These are phyloP conservation scores for Cerioporus squamosus DNA, from an alignment of 1,284 basidiomycete genomes.

Conservation along the genomic window DNA sequence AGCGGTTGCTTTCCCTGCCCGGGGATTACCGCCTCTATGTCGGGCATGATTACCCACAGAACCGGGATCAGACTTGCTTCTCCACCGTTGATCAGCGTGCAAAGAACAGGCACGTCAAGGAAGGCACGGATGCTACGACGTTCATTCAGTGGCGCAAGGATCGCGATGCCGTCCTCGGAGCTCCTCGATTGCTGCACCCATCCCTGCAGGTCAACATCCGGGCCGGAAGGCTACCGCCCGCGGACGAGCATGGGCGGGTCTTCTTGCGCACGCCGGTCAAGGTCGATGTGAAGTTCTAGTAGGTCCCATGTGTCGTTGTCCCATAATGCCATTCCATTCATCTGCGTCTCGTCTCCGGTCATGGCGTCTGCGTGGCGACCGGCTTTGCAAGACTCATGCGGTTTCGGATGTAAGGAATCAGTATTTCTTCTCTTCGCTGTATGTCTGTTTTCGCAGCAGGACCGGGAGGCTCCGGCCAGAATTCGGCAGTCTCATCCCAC, in stretches of 20 bases:
- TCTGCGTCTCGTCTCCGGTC: neutral
- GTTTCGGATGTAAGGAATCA: no score
- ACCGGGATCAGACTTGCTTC: constrained; percentile 36
- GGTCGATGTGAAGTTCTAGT: constrained; percentile 19
- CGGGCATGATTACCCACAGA: constrained; percentile 46
- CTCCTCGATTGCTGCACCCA: constrained; percentile 42
- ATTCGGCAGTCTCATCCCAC: neutral
- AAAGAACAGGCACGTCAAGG: constrained; percentile 40
- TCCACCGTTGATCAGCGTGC: constrained; percentile 42
- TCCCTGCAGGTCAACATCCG: constrained; percentile 46
- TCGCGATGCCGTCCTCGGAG: constrained; percentile 39
- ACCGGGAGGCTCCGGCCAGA: neutral
- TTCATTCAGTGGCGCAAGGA: constrained; percentile 41
- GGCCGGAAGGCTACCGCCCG: constrained; percentile 42
- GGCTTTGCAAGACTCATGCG: no score
- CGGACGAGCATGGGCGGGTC: constrained; percentile 33
- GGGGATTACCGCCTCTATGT: constrained; percentile 42
- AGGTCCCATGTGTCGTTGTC: neutral
- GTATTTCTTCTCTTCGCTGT: no score
- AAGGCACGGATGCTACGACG: constrained; percentile 34
- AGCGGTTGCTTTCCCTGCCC: constrained; percentile 42
- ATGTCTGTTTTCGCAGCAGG: no score
- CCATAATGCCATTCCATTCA: neutral
- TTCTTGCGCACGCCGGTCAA: constrained; percentile 34
- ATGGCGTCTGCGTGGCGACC: neutral